Evolutionary conservation across 176 grass and related monocot genomes (phyloP), one percentile per base, ranked within the genome.

Genomic region (Zoysia japonica): DNA sequence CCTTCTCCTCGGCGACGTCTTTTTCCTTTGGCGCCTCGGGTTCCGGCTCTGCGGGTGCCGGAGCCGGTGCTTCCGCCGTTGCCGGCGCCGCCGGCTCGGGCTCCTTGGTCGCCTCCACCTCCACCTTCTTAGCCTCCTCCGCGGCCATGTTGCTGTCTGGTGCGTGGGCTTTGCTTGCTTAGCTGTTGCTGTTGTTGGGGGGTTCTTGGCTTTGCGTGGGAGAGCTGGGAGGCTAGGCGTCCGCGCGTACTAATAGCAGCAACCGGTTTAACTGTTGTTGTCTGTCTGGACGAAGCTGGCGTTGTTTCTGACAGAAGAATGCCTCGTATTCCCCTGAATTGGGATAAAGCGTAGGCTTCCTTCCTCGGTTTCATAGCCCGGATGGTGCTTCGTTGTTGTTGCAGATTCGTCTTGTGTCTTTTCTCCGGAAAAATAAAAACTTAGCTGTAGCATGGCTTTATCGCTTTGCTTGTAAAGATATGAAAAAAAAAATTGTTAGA

Each of bases 1-100:
- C 79, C 91, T 97, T 97, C 91, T 97, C 91, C 87, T 97, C 94
- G 5, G 91, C 71, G n/a, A 93, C 94, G 67, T 93, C 94, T 87
- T 93, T 91, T 87, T 93, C 91, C 89, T 97, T 97, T 28, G 91
- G 47, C 12, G 88, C 55, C 85, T 88, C 88, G 10, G 72, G 6
- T 75, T 54, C 82, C 49, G 75, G 65, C 76, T 61, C 70, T 19
- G 85, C n/a, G 12, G 45, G 52, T 42, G 41, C 19, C 9, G 85
- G 50, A 11, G 76, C 65, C 3, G 82, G 64, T 1, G 78, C 0
- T 7, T 53, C 28, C 9, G 75, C 16, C 28, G 28, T 28, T 7
- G 61, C 28, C 9, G 75, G 13, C 15, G 76, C 63, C 16, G 70
- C 39, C 36, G 76, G 48, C 80, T 87, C 50, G 52, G 89, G 65